phyloP scores from a whole-genome alignment of 352 stramenopile species.

The Phytophthora capsici region DNA sequence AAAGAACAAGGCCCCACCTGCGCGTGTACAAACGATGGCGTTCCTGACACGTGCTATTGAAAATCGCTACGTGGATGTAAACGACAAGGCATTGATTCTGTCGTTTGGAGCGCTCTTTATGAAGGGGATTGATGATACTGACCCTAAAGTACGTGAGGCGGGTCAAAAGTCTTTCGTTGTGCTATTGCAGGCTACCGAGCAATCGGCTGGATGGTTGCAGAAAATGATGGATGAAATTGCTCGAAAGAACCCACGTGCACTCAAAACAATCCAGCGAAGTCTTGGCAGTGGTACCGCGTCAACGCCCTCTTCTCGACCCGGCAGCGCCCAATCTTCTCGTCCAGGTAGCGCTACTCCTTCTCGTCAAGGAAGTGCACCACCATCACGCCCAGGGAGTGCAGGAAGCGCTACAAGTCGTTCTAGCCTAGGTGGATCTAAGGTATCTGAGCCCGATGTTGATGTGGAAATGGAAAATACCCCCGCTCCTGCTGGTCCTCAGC shows the following conservation, averaged over 20 bases:
- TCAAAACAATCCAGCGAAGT: conserved; percentile 70
- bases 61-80: conserved; percentile 69
- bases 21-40: conserved; percentile 74
- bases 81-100: conserved; percentile 66
- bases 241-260: conserved; percentile 73
- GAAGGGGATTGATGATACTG: conserved; percentile 73
- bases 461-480: conserved; percentile 40
- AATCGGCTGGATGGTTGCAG: conserved; percentile 63
- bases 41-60: conserved; percentile 78
- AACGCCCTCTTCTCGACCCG: conserved; percentile 39
- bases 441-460: conserved; percentile 28
- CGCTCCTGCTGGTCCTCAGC: conserved; percentile 11
- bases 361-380: conserved; percentile 34
- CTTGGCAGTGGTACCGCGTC: conserved; percentile 36
- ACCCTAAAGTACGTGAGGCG: conserved; percentile 83
- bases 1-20: conserved; percentile 86
- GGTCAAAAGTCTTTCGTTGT: conserved; percentile 68
- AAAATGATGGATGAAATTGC: conserved; percentile 67
- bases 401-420: conserved; percentile 34
- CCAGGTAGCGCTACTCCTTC: conserved; percentile 31
- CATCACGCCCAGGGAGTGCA: conserved; percentile 39
- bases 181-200: conserved; percentile 59
- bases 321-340: conserved; percentile 39
- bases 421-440: conserved; percentile 23
- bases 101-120: conserved; percentile 72